Conservation (phyloP, 225 moss, liverwort and hornwort genomes). For the Sphagnum contortum region DNA sequence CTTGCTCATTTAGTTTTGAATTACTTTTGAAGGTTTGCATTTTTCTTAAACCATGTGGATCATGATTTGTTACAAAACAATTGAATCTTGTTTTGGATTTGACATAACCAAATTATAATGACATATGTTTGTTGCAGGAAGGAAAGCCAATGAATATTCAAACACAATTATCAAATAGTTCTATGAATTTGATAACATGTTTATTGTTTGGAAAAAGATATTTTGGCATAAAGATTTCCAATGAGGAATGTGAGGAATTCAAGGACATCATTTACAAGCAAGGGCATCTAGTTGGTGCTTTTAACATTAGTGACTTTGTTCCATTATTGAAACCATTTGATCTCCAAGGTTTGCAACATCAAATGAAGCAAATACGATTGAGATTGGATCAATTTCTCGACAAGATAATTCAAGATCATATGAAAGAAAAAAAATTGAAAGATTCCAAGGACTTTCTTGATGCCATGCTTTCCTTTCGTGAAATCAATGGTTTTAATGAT, state of each 20-base stretch:
- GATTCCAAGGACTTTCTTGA: constrained; percentile 7
- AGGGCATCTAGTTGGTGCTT: constrained; percentile 16
- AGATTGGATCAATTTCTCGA: constrained; percentile 9
- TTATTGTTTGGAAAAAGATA: constrained; percentile 4
- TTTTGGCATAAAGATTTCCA: constrained; percentile 3
- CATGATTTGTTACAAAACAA: too few relatives aligned
- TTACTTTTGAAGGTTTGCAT: too few relatives aligned
- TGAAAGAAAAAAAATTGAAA: background rate
- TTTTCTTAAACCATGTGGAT: too few relatives aligned
- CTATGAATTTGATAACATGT: constrained; percentile 16
- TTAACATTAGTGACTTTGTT: constrained; percentile 40
- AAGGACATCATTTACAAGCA: constrained; percentile 2
- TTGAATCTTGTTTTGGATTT: too few relatives aligned
- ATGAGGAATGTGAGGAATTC: constrained; percentile 10
- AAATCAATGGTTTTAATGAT: constrained; percentile 1
- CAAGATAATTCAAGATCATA: constrained; percentile 19
- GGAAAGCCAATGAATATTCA: constrained; percentile 10
- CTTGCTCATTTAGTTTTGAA: too few relatives aligned
- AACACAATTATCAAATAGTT: background rate
- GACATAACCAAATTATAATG: too few relatives aligned
- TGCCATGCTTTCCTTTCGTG: constrained; percentile 4
- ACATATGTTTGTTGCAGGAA: background rate
- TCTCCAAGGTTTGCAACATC: constrained; percentile 20
- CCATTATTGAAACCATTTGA: constrained; percentile 35
- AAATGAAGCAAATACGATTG: constrained; percentile 2